phyloP scores from a whole-genome alignment of 139 green algal genomes.

The Dunaliella sp. region DNA sequence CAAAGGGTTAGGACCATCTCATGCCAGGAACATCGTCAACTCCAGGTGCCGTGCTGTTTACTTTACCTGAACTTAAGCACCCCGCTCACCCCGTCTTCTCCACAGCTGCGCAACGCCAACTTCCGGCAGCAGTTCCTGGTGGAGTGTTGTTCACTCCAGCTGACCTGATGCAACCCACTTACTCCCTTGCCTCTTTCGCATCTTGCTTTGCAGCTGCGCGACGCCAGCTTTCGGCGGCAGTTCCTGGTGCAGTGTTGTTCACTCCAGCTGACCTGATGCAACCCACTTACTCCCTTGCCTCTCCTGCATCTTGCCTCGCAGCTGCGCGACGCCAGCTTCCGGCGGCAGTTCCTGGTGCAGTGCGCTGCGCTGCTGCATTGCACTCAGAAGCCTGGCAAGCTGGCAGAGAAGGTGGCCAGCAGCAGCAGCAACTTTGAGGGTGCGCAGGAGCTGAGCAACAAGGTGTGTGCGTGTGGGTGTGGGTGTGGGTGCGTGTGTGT shows the following conservation, averaged over 20 bases:
- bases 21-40: too few species aligned
- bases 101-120: constrained; percentile 55
- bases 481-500: too few species aligned
- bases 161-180: too few species aligned
- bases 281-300: neutral
- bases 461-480: neutral
- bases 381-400: constrained; percentile 23
- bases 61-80: too few species aligned
- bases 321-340: constrained; percentile 65
- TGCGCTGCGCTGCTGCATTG: constrained; percentile 34
- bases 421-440: constrained; percentile 11
- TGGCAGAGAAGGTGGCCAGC: constrained; percentile 8
- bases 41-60: constrained; percentile 59
- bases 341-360: constrained; percentile 76
- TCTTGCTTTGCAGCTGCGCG: constrained; percentile 33
- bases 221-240: constrained; percentile 73
- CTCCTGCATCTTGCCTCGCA: neutral
- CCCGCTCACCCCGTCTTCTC: neutral
- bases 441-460: neutral
- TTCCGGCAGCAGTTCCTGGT: constrained; percentile 81
- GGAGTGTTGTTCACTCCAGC: constrained; percentile 35
- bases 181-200: neutral
- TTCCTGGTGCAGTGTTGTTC: constrained; percentile 63
- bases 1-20: too few species aligned
- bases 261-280: too few species aligned